Percentiles rank a stretch among this genome's conserved stretches.
Conservation (phyloP, 805 yeast species). For the Dipodascopsis uninucleata region DNA sequence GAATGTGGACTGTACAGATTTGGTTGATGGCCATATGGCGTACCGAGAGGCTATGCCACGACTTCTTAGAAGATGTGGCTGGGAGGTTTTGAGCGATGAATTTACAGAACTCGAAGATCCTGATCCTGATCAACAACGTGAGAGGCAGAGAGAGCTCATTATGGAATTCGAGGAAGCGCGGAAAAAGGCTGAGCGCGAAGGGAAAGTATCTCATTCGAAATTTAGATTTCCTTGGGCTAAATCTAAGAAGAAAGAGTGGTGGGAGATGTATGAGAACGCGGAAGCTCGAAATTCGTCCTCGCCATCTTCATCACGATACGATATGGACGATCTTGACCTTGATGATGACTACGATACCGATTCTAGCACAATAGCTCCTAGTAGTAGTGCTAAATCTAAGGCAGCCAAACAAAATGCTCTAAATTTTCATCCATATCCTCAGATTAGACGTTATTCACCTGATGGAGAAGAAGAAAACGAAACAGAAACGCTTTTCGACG, state of each 20-base stretch:
- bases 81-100: conserved; percentile 84
- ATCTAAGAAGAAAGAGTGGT: conserved; percentile 56
- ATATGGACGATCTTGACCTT: too few relatives aligned
- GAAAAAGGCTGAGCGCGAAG: conserved; percentile 44
- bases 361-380: too few relatives aligned
- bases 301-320: too few relatives aligned
- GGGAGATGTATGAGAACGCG: conserved; percentile 45
- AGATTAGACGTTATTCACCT: too few relatives aligned
- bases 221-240: conserved; percentile 43
- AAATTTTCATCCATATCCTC: too few relatives aligned
- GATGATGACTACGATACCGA: too few relatives aligned
- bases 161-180: conserved; percentile 84
- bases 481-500: conserved; percentile 39
- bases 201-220: conserved; percentile 40
- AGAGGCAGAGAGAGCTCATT: conserved; percentile 71
- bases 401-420: too few relatives aligned
- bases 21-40: conserved; percentile 95
- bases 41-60: conserved; percentile 92
- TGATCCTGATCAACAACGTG: conserved; percentile 79
- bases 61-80: conserved; percentile 61
- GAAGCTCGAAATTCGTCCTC: too few relatives aligned
- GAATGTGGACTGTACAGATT: conserved; percentile 80
- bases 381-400: too few relatives aligned
- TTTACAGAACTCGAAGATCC: conserved; percentile 96
- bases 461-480: conserved; percentile 40